Evolutionary conservation across 2,329 filamentous ascomycete species (phyloP), one percentile per base, ranked within the genome.

Genomic region (Leptosphaerulina australis): DNA sequence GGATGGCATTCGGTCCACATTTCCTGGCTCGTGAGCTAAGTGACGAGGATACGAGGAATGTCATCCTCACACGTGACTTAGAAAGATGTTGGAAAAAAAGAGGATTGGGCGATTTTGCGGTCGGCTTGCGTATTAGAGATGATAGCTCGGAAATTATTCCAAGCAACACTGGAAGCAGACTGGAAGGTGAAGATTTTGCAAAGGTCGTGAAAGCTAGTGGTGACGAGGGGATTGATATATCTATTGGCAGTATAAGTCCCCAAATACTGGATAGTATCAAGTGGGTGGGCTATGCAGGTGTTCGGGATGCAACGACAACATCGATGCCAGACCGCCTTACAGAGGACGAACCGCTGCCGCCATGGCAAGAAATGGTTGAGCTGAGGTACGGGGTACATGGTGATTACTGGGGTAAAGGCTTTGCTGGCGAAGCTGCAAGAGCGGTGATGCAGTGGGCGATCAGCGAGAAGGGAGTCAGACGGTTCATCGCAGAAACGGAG

Each of bases 401-500:
- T 2, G 33, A 45, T 2, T 51, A 35, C 10, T 62, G 57, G 59
- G 57, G 55, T 10, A 58, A 58, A 28, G 55, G 57, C 2, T 26
- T 60, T 24, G 59, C 55, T 11, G 52, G 50, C 2, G 57, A 60
- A 17, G 59, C 59, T 1, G 59, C 59, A 2, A 55, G 47, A 34
- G 55, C 55, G 6, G 55, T 60, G 12, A 61, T 60, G 48, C 49
- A 56, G 44, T 58, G 57, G 56, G 53, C 54, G 11, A 35, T 24
- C 2, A 37, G 39, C 10, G 51, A 60, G 34, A 45, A 31, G 18
- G 50, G 54, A 0, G 51, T 58, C 0, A 56, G n/a, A 11, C 48
- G 53, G 3, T 58, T 62, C n/a, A 53, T 60, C 22, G 65, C 64
- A 22, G 56, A 58, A 48, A 64, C 62, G 24, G 65, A 68, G 37